Percentiles rank a stretch among this genome's conserved stretches.
Conservation (phyloP, 2,329 filamentous ascomycete species). For the Penicillium oxalicum region DNA sequence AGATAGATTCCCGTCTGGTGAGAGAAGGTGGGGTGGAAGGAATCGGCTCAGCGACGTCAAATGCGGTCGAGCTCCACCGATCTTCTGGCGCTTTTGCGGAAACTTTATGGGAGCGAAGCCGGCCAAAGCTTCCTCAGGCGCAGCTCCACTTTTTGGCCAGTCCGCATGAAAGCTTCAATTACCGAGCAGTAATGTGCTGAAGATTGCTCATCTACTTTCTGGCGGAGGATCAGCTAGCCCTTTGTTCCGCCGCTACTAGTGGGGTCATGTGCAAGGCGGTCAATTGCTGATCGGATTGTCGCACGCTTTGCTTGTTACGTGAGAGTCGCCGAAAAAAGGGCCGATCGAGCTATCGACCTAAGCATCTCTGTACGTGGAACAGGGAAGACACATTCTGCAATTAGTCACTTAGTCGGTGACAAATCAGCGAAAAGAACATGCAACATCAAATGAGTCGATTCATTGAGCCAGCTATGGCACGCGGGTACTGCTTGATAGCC, state of each 20-base stretch:
- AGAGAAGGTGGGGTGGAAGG: conserved; percentile 23
- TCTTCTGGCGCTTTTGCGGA: conserved; percentile 23
- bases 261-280: conserved; percentile 4
- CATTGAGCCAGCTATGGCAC: too few species aligned
- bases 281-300: conserved; percentile 10
- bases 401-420: too few species aligned
- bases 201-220: neutral
- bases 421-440: too few species aligned
- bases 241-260: neutral
- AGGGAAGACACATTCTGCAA: too few species aligned
- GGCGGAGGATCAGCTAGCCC: neutral
- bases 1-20: conserved; percentile 9
- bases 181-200: too few species aligned
- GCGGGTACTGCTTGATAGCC: neutral
- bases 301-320: conserved; percentile 4
- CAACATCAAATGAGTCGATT: too few species aligned
- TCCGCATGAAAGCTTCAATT: neutral
- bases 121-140: conserved; percentile 4
- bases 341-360: neutral
- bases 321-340: conserved; percentile 6
- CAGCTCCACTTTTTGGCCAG: conserved; percentile 8
- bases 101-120: conserved; percentile 17
- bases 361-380: neutral
- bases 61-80: conserved; percentile 30
- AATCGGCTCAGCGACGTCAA: conserved; percentile 31